Conservation (phyloP, 768 basidiomycete genomes). For the Pleurotus ostreatus region DNA sequence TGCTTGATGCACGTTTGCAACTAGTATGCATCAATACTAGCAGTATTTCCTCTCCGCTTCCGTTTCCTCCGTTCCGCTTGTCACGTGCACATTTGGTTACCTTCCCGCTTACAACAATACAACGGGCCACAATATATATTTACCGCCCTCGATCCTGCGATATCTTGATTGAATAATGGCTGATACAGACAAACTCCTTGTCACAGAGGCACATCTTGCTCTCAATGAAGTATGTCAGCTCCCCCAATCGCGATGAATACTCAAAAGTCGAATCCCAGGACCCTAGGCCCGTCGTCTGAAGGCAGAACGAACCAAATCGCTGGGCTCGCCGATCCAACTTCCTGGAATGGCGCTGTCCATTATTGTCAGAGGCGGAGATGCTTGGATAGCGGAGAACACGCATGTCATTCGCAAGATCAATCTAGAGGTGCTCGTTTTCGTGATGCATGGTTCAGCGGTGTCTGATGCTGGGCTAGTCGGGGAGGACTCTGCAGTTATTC, state of each 20-base stretch:
- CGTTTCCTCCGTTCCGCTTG: no score
- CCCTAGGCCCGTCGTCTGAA: constrained; percentile 69
- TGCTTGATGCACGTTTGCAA: no score
- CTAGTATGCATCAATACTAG: no score
- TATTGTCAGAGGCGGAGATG: constrained; percentile 56
- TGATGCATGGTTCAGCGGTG: not conserved
- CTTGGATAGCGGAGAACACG: constrained; percentile 89
- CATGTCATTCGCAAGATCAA: constrained; percentile 69
- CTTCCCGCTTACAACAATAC: no score
- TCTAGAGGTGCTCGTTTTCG: constrained; percentile 52
- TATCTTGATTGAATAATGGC: not conserved
- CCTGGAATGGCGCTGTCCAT: constrained; percentile 72
- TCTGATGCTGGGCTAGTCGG: constrained; percentile 50
- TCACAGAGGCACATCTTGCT: constrained; percentile 68
- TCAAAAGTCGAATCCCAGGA: constrained; percentile 11
- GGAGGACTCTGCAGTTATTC: constrained; percentile 71
- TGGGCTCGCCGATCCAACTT: constrained; percentile 80
- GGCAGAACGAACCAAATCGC: constrained; percentile 58
- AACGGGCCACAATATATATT: no score
- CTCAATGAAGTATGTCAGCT: constrained; percentile 48
- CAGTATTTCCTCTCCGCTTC: no score
- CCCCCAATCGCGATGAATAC: constrained; percentile 3
- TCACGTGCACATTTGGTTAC: no score
- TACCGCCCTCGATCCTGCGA: no score
- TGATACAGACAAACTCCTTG: constrained; percentile 45